Conservation (phyloP, 768 basidiomycete species). For the Multifurca ochricompacta region DNA sequence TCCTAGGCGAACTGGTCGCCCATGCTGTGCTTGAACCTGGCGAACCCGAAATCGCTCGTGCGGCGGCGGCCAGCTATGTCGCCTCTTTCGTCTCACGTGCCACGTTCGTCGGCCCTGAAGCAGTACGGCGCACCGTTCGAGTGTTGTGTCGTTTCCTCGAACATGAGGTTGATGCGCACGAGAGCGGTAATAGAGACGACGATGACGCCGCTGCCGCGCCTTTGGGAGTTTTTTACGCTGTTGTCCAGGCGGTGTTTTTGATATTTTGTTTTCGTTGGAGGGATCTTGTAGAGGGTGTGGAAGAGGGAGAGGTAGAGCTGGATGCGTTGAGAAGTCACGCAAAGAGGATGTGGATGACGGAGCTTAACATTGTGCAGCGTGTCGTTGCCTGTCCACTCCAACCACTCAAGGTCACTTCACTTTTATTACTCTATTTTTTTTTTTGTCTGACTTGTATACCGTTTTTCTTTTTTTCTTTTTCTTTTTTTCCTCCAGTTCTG, state of each 20-base stretch:
- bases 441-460: not conserved
- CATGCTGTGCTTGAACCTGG: slow-evolving; percentile 62
- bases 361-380: slow-evolving; percentile 69
- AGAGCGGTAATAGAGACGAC: slow-evolving; percentile 28
- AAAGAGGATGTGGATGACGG: slow-evolving; percentile 75
- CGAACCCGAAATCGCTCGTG: slow-evolving; percentile 67
- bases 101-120: slow-evolving; percentile 69
- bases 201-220: slow-evolving; percentile 33
- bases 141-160: slow-evolving; percentile 85
- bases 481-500: slow-evolving; percentile 53
- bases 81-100: slow-evolving; percentile 90
- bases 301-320: slow-evolving; percentile 31
- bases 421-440: not conserved
- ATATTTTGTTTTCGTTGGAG: slow-evolving; percentile 99
- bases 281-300: slow-evolving; percentile 56
- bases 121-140: slow-evolving; percentile 62
- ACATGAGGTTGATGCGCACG: slow-evolving; percentile 65
- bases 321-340: slow-evolving; percentile 23
- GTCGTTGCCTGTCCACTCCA: slow-evolving; percentile 78
- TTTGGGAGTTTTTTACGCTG: slow-evolving; percentile 85
- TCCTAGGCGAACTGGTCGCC: slow-evolving; percentile 91
- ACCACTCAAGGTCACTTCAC: slow-evolving; percentile 66
- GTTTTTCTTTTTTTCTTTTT: not conserved
- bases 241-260: slow-evolving; percentile 85
- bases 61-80: slow-evolving; percentile 91